Evolutionary conservation across 148 eudicot genomes (phyloP), one percentile per base, ranked within the genome.

Genomic region (Rhododendron ovatum): DNA sequence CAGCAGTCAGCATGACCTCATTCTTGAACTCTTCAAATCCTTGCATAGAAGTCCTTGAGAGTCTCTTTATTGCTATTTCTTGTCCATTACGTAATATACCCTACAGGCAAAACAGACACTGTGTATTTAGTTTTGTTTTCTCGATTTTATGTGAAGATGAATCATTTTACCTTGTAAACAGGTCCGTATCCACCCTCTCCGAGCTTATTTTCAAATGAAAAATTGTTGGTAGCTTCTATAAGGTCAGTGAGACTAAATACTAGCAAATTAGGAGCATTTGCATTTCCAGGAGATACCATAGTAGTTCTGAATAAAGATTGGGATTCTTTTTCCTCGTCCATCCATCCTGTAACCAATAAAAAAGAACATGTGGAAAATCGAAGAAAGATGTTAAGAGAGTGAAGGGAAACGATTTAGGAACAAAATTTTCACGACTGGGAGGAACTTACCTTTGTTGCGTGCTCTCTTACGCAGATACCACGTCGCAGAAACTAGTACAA

Each of bases 131-230:
- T 61, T 24, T 61, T 7, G 11, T 24, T 7, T 61, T 74, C n/a
- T 5, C 10, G 0, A 1, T 0, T n/a, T 55, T 59, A 69, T 28
- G 17, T 5, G 9, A 12, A 3, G 35, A 0, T 1, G 2, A 69
- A 28, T 28, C 0, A 28, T 9, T 0, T 26, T 69, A 69, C 75
- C 75, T 69, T 28, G 75, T 69, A 69, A 28, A 69, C 75, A 4
- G 91, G 91, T 81, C 91, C 93, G 79, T 48, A 91, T 59, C 93
- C 93, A 81, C 93, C 93, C 80, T 89, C 88, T 37, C 93, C 91
- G 6, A 91, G 89, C 90, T 88, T 89, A 63, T 87, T 88, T 81
- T 59, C 30, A 33, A 2, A 8, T 41, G 93, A 88, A 85, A 91
- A 91, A 28, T 83, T 78, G 14, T 85, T 45, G 71, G 93, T 91